These are phyloP conservation scores for Aspergillus ustus DNA, from an alignment of 2,329 filamentous ascomycete genomes.

Conservation along the genomic window DNA sequence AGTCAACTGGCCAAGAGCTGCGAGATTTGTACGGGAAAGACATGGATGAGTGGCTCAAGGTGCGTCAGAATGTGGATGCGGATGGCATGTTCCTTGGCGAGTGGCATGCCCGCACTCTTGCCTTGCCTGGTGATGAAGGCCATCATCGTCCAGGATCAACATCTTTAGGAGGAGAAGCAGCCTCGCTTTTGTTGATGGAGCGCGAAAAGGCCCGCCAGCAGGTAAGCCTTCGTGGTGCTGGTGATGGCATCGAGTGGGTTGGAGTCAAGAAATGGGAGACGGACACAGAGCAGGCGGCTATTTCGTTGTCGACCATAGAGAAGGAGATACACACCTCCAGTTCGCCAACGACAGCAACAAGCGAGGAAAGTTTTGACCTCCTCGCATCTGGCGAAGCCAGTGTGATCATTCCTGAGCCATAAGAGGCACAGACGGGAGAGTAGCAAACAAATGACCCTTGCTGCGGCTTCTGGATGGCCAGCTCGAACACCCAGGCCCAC, in stretches of 20 bases:
- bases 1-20: constrained; percentile 63
- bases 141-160: constrained; percentile 13
- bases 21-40: constrained; percentile 70
- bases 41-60: constrained; percentile 67
- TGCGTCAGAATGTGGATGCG: constrained; percentile 74
- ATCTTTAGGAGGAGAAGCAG: constrained; percentile 11
- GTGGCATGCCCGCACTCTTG: constrained; percentile 79
- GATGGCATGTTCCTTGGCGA: constrained; percentile 88
- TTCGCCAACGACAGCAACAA: constrained; percentile 46
- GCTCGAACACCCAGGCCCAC: constrained; percentile 5
- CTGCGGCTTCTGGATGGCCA: constrained; percentile 14
- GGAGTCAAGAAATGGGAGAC: constrained; percentile 40
- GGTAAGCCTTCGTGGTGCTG: constrained; percentile 33
- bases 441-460: constrained; percentile 20
- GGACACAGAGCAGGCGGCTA: constrained; percentile 5
- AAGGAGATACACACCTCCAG: constrained; percentile 32
- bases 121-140: constrained; percentile 38
- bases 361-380: constrained; percentile 55
- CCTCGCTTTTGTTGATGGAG: constrained; percentile 48
- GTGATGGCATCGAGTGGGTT: constrained; percentile 49
- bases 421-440: constrained; percentile 3
- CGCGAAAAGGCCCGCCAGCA: constrained; percentile 43
- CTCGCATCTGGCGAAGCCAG: constrained; percentile 51
- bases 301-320: constrained; percentile 16
- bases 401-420: constrained; percentile 36